Conservation (phyloP, 768 basidiomycete genomes). For the Amyloporia xantha region DNA sequence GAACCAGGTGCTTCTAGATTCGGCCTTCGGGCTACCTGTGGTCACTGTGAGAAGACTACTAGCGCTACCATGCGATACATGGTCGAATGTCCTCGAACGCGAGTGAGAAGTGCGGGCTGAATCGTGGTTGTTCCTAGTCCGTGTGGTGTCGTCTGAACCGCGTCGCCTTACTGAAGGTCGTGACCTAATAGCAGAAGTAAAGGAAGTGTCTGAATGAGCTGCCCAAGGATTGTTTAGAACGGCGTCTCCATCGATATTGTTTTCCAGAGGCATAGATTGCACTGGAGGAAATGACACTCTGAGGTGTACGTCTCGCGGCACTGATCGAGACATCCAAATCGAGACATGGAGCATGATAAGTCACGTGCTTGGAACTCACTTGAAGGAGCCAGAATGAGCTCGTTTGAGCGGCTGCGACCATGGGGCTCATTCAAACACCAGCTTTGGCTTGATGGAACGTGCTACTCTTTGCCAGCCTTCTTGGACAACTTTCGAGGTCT, state of each 20-base stretch:
- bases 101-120: conserved; percentile 14
- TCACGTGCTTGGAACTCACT: no score
- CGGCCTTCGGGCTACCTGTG: background rate
- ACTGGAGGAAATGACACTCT: no score
- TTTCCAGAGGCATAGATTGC: background rate
- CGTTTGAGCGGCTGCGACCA: no score
- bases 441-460: no score
- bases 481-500: no score
- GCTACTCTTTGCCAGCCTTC: no score
- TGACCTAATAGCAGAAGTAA: conserved; percentile 20
- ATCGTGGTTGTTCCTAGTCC: conserved; percentile 18
- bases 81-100: conserved; percentile 20
- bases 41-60: conserved; percentile 15
- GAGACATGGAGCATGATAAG: no score
- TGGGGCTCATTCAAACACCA: no score
- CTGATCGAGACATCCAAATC: no score
- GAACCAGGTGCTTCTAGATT: background rate
- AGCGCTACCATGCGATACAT: conserved; percentile 6
- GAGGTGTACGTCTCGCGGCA: background rate
- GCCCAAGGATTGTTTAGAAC: conserved; percentile 9
- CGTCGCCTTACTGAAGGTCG: conserved; percentile 21
- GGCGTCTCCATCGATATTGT: background rate
- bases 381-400: no score
- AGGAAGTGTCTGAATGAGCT: conserved; percentile 12
- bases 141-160: conserved; percentile 22